Conservation (phyloP, 1,139 yeast species). For the Scheffersomyces segobiensis region DNA sequence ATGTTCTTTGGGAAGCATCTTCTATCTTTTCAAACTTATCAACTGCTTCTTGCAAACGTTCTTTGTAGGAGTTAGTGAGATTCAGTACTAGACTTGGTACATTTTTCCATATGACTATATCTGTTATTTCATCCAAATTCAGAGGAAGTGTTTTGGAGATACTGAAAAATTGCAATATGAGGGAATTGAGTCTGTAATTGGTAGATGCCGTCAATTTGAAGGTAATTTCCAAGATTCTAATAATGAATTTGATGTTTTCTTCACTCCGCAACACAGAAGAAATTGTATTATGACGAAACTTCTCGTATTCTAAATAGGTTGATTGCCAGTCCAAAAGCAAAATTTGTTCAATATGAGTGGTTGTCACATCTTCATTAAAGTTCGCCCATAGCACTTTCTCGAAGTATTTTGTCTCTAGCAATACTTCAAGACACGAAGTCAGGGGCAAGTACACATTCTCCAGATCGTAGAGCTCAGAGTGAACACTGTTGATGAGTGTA, state of each 20-base stretch:
- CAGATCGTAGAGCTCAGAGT: slow-evolving; percentile 12
- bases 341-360: slow-evolving; percentile 40
- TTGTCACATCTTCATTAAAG: slow-evolving; percentile 38
- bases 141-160: background rate
- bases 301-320: background rate
- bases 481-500: slow-evolving; percentile 22
- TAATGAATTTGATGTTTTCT: slow-evolving; percentile 3
- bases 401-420: slow-evolving; percentile 23
- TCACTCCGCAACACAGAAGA: background rate
- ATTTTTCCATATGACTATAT: slow-evolving; percentile 36
- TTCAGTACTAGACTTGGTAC: slow-evolving; percentile 18
- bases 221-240: slow-evolving; percentile 5
- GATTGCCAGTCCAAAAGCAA: slow-evolving; percentile 8
- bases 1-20: slow-evolving; percentile 1
- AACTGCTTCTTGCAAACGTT: slow-evolving; percentile 1
- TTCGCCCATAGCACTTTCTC: slow-evolving; percentile 38
- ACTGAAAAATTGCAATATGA: background rate
- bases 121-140: slow-evolving; percentile 8
- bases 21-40: slow-evolving; percentile 3
- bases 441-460: slow-evolving; percentile 3
- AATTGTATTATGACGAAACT: background rate
- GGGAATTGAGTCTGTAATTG: background rate
- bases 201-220: background rate
- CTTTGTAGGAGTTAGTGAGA: background rate
- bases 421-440: slow-evolving; percentile 10